A percentile compares a stretch with the other conserved stretches of the same genome.
These are phyloP conservation scores for Dictyostelium capitatum DNA, from an alignment of 78 protist genomes.

Conservation along the genomic window DNA sequence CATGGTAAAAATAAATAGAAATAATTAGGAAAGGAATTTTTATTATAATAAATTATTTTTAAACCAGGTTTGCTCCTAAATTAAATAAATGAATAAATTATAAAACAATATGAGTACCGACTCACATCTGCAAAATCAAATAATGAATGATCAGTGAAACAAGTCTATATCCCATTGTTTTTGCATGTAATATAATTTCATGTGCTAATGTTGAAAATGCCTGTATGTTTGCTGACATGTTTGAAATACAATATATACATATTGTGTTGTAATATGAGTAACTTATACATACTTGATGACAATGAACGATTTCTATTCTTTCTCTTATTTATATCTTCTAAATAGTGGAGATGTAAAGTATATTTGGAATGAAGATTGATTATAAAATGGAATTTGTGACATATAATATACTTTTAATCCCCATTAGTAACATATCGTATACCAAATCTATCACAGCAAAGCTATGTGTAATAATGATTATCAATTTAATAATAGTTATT, in stretches of 20 bases:
- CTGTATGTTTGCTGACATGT: too few relatives aligned
- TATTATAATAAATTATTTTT: too few relatives aligned
- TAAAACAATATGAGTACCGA: constrained; percentile 87
- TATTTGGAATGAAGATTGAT: constrained; percentile 89
- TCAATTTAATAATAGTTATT: too few relatives aligned
- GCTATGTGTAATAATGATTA: constrained; percentile 93
- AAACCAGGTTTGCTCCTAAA: too few relatives aligned
- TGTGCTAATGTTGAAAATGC: constrained; percentile 95
- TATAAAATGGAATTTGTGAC: constrained; percentile 83
- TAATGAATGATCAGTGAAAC: constrained; percentile 98
- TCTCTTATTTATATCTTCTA: constrained; percentile 94
- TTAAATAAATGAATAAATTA: too few relatives aligned
- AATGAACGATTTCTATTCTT: constrained; percentile 94
- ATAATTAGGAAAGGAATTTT: too few relatives aligned
- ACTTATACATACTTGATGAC: constrained; percentile 98
- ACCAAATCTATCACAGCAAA: constrained; percentile 93
- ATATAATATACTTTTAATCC: constrained; percentile 96
- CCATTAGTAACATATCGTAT: constrained; percentile 93
- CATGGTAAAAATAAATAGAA: too few relatives aligned
- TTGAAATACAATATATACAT: neutral
- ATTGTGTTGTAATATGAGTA: neutral
- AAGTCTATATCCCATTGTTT: constrained; percentile 90
- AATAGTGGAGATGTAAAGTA: constrained; percentile 86
- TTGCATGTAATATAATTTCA: constrained; percentile 93
- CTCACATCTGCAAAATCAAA: constrained; percentile 95